Percentiles rank a stretch among this genome's conserved stretches.
phyloP scores from a whole-genome alignment of 176 grass and related monocot species.

The Puya raimondii region DNA sequence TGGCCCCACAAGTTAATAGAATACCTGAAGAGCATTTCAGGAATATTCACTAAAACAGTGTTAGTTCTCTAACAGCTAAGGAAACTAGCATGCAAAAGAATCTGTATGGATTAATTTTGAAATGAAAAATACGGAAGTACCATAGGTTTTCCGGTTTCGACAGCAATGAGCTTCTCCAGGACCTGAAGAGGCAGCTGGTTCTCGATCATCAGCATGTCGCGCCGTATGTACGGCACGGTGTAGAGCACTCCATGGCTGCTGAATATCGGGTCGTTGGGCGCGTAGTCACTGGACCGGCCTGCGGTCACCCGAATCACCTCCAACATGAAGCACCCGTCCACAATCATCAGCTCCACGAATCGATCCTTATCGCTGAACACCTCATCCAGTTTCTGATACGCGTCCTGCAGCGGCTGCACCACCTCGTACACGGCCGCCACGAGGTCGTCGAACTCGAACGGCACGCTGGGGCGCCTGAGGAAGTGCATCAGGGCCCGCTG shows the following conservation, averaged over 20 bases:
- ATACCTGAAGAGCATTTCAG: too few relatives aligned
- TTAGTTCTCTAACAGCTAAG: background rate
- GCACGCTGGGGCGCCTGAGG: conserved; percentile 27
- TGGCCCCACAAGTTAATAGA: too few relatives aligned
- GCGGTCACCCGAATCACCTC: conserved; percentile 46
- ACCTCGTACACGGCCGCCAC: conserved; percentile 27
- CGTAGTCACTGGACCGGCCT: conserved; percentile 27
- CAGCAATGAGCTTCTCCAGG: conserved; percentile 35
- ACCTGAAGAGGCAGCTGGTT: conserved; percentile 68
- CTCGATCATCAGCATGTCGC: conserved; percentile 82
- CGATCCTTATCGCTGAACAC: conserved; percentile 22
- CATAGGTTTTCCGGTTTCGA: conserved; percentile 23
- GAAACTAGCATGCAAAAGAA: background rate
- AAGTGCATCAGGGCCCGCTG: conserved; percentile 56
- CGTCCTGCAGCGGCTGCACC: conserved; percentile 25
- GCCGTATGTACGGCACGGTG: conserved; percentile 52
- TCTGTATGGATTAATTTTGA: too few relatives aligned
- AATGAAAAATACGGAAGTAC: conserved; percentile 7
- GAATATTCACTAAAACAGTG: too few relatives aligned
- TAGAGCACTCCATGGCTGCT: conserved; percentile 62
- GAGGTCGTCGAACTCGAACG: conserved; percentile 34
- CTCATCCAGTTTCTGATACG: conserved; percentile 34
- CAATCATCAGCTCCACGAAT: conserved; percentile 61
- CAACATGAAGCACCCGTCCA: conserved; percentile 69
- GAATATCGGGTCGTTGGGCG: conserved; percentile 66